These are phyloP conservation scores for Xylariaceae sp. DNA, from an alignment of 2,329 filamentous ascomycete genomes.

Conservation along the genomic window DNA sequence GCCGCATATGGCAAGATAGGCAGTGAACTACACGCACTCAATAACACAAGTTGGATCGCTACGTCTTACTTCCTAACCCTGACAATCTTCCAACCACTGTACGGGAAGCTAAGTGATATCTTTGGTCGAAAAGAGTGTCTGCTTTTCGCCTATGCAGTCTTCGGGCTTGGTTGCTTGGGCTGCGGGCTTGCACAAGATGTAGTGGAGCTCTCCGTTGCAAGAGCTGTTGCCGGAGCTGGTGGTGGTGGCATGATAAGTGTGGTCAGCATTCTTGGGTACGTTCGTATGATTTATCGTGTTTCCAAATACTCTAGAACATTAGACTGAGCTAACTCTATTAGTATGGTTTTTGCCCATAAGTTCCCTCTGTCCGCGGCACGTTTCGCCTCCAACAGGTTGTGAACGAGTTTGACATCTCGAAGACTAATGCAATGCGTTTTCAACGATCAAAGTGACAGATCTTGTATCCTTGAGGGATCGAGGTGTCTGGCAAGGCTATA, in stretches of 20 bases:
- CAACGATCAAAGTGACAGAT: slow-evolving; percentile 37
- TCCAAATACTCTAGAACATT: too few species aligned
- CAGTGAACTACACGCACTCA: slow-evolving; percentile 70
- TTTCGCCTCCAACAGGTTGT: too few species aligned
- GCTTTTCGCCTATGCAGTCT: slow-evolving; percentile 41
- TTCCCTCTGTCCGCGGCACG: too few species aligned
- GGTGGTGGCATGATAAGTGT: slow-evolving; percentile 38
- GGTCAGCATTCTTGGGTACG: slow-evolving; percentile 40
- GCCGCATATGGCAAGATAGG: slow-evolving; percentile 78
- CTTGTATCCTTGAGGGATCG: slow-evolving; percentile 48
- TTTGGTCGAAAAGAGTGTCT: slow-evolving; percentile 45
- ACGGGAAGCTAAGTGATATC: slow-evolving; percentile 46
- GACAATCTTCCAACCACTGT: slow-evolving; percentile 46
- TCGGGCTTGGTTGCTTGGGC: slow-evolving; percentile 47
- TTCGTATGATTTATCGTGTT: too few species aligned
- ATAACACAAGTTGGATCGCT: slow-evolving; percentile 56
- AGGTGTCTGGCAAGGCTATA: slow-evolving; percentile 39
- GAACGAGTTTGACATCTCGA: too few species aligned
- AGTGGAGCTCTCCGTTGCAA: slow-evolving; percentile 40
- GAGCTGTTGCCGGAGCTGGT: slow-evolving; percentile 39
- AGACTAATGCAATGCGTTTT: too few species aligned
- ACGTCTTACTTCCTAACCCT: slow-evolving; percentile 31
- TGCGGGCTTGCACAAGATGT: slow-evolving; percentile 41
- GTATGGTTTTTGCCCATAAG: too few species aligned
- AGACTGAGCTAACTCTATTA: too few species aligned